These are phyloP conservation scores for Agarophyton chilense DNA, from an alignment of 23 red algal species.

Conservation along the genomic window DNA sequence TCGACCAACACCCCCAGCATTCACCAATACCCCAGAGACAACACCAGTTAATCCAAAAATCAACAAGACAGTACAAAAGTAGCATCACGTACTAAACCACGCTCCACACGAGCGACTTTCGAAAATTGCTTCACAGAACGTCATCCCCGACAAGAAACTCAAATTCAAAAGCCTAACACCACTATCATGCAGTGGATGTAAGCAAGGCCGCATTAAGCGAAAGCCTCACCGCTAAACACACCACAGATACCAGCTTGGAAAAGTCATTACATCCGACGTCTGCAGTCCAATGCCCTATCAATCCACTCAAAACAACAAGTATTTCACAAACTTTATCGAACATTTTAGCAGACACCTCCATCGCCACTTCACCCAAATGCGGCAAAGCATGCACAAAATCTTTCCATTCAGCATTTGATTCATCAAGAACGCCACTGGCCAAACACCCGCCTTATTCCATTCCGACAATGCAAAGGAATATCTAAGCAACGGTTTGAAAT, in stretches of 20 bases:
- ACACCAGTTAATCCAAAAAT: no score
- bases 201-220: background rate
- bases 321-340: background rate
- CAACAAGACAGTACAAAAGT: background rate
- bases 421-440: background rate
- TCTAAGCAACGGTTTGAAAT: background rate
- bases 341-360: background rate
- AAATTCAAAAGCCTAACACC: background rate
- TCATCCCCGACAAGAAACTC: background rate
- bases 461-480: slow-evolving; percentile 19
- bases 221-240: background rate
- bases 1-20: no score
- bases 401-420: background rate
- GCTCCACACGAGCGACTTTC: background rate
- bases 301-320: background rate
- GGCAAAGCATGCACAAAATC: background rate
- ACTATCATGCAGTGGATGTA: background rate
- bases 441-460: background rate
- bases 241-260: background rate
- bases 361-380: background rate
- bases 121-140: background rate
- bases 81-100: background rate
- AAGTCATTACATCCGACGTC: background rate
- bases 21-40: no score
- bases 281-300: background rate